These are phyloP conservation scores for Magnusiomyces fungicola DNA, from an alignment of 1,139 yeast species.

Conservation along the genomic window DNA sequence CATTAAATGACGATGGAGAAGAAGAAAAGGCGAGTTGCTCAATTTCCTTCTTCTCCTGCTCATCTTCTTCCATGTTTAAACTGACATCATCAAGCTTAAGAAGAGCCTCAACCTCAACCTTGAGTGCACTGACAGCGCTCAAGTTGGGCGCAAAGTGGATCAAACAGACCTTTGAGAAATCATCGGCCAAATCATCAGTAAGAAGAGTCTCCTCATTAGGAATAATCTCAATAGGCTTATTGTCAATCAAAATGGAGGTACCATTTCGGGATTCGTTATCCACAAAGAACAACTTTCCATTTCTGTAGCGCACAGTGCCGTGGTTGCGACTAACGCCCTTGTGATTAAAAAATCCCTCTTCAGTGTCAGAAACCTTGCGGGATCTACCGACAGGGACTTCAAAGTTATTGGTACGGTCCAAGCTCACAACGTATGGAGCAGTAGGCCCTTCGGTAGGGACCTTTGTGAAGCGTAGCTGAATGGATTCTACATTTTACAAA, in stretches of 20 bases:
- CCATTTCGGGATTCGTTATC: conserved; percentile 21
- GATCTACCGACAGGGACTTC: neutral
- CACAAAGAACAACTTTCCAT: conserved; percentile 15
- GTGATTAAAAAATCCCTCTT: conserved; percentile 17
- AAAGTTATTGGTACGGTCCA: neutral
- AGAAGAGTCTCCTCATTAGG: neutral
- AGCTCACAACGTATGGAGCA: neutral
- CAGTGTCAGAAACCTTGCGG: conserved; percentile 11
- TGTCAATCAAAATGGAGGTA: neutral
- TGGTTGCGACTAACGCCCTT: conserved; percentile 21
- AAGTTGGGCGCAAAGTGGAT: conserved; percentile 8
- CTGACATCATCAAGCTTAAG: too few species aligned
- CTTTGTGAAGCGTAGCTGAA: neutral
- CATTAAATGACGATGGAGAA: neutral
- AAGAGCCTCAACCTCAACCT: neutral
- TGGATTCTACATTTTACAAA: neutral
- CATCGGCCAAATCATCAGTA: neutral
- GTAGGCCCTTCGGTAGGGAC: neutral
- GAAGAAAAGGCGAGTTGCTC: too few species aligned
- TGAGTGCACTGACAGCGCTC: conserved; percentile 1
- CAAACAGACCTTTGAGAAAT: neutral
- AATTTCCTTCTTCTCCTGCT: too few species aligned
- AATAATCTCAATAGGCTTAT: neutral
- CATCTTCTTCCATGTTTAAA: too few species aligned
- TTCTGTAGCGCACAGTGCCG: conserved; percentile 15